A percentile compares a stretch with the other conserved stretches of the same genome.
Conservation (phyloP, 805 yeast species). For the Kluyveromyces lactis region DNA sequence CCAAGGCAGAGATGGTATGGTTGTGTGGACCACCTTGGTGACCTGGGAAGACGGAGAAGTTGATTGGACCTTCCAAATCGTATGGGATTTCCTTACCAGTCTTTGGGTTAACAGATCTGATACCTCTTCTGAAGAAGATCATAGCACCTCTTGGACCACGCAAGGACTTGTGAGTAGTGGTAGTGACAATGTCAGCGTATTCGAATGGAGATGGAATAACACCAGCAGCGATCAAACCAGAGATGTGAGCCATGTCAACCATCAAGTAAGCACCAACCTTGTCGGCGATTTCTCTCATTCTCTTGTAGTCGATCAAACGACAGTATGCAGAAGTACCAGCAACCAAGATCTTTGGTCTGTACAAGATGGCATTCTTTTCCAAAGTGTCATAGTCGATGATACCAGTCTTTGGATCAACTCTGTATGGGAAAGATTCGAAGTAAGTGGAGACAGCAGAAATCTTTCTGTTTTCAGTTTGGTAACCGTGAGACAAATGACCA, state of each 20-base stretch:
- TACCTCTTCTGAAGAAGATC: conserved; percentile 97
- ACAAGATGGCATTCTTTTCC: conserved; percentile 82
- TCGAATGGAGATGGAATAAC: conserved; percentile 95
- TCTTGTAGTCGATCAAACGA: conserved; percentile 90
- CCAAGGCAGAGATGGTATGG: conserved; percentile 96
- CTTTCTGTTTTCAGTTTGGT: conserved; percentile 88
- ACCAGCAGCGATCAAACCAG: conserved; percentile 92
- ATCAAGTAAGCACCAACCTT: conserved; percentile 94
- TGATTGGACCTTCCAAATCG: conserved; percentile 90
- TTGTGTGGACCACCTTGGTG: conserved; percentile 99
- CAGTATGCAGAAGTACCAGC: conserved; percentile 99
- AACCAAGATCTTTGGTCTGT: conserved; percentile 92
- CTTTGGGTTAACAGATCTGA: conserved; percentile 76
- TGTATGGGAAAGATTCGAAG: conserved; percentile 97
- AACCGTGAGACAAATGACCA: conserved; percentile 97
- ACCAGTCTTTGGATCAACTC: conserved; percentile 87
- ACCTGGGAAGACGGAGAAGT: conserved; percentile 98
- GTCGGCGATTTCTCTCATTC: conserved; percentile 95
- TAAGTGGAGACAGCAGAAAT: conserved; percentile 94
- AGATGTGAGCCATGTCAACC: conserved; percentile 97
- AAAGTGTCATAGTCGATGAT: conserved; percentile 92
- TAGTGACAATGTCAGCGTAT: conserved; percentile 94
- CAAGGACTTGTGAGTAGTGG: conserved; percentile 96
- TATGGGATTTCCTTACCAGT: conserved; percentile 86
- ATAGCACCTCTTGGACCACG: conserved; percentile 99